Evolutionary conservation across 371 early-diverging fungal species (phyloP), one percentile per base, ranked within the genome.

Genomic region (Blakeslea trispora): DNA sequence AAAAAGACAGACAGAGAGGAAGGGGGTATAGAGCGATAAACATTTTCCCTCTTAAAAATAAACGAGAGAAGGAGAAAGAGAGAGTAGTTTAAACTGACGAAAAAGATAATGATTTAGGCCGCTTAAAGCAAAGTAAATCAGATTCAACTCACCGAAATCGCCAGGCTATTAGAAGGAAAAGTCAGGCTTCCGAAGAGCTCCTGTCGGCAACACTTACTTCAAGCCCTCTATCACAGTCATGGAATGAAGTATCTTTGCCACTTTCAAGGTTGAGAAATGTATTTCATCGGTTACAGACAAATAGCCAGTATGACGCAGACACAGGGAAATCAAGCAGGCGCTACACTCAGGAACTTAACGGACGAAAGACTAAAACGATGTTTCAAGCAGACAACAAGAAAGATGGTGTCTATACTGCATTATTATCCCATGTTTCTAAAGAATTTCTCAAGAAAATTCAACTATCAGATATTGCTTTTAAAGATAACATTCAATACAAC

Each of bases 401-500:
- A 13, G 45, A 15, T n/a, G n/a, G 21, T 37, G 81, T 89, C 40
- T 87, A 90, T 47, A 89, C 89, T 4, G 92, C 92, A 2, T 67
- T 92, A 56, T 81, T 93, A 14, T 89, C 90, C 8, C 72, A 83
- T 50, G 87, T 93, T 4, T 87, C 92, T 1, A 72, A 71, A 19
- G 81, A 82, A 5, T 91, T 93, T 69, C 67, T 77, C 9, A 69
- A 68, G 35, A 55, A 62, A 9, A 48, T 64, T 9, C 40, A 42
- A 18, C 48, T 72, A 13, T 63, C 67, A 18, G 42, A 56, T 10
- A 55, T 66, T 45, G 75, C 78, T 11, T 77, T 68, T 22, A 89
- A 89, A 60, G 87, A 94, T 59, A 78, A 79, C 5, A 79, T 94
- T 32, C 90, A 92, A 59, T 89, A 95, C 68, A 82, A 79, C 48